These are phyloP conservation scores for Hericium erinaceus DNA, from an alignment of 768 basidiomycete genomes.

Conservation along the genomic window DNA sequence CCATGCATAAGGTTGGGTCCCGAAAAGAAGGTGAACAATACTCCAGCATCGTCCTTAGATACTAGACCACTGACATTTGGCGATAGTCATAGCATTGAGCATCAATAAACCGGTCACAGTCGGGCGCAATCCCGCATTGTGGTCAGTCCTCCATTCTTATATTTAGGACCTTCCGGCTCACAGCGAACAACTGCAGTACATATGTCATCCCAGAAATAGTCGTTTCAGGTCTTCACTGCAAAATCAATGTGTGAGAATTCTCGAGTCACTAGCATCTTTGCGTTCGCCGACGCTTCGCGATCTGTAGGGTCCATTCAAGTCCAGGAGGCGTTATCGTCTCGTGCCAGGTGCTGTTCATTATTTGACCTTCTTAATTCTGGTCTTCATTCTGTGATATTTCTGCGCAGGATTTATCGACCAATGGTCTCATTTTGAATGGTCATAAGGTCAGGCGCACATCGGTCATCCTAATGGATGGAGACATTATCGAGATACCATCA, in stretches of 20 bases:
- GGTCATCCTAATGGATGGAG: slow-evolving; percentile 71
- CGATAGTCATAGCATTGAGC: slow-evolving; percentile 49
- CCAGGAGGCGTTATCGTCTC: slow-evolving; percentile 69
- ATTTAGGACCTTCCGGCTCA: neutral
- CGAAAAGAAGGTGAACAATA: slow-evolving; percentile 49
- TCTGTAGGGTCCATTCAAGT: slow-evolving; percentile 52
- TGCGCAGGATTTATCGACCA: slow-evolving; percentile 63
- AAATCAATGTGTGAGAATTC: slow-evolving; percentile 61
- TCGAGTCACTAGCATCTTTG: neutral
- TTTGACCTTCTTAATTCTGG: neutral
- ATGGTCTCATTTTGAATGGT: slow-evolving; percentile 64
- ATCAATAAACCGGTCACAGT: slow-evolving; percentile 57
- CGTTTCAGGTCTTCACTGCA: slow-evolving; percentile 68
- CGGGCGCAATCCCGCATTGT: slow-evolving; percentile 61
- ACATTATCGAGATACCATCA: slow-evolving; percentile 56
- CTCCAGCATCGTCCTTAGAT: neutral
- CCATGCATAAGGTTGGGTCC: slow-evolving; percentile 40
- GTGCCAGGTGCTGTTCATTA: slow-evolving; percentile 36
- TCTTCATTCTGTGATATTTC: neutral
- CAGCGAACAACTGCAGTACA: slow-evolving; percentile 23
- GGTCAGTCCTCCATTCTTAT: slow-evolving; percentile 29
- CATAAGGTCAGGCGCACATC: slow-evolving; percentile 57
- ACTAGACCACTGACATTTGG: neutral
- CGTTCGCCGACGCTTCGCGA: neutral
- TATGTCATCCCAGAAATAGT: slow-evolving; percentile 56